Evolutionary conservation across 352 stramenopile species (phyloP).

Genomic region (Poterioochromonas sp.): DNA sequence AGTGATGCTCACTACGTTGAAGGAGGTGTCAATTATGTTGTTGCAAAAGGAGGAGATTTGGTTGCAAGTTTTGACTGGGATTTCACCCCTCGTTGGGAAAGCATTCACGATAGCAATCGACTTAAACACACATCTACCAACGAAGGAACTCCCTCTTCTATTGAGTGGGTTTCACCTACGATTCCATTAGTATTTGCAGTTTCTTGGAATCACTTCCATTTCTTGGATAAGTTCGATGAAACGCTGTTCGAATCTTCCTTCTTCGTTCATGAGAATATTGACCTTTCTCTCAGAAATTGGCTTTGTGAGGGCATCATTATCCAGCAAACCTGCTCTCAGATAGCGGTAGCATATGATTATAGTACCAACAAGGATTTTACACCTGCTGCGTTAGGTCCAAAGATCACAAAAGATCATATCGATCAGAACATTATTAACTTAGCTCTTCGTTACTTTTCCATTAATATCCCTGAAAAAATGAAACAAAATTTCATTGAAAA

Average conservation of each 20-base stretch:
- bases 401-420: not conserved
- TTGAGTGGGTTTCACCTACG: not conserved
- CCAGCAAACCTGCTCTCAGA: not conserved
- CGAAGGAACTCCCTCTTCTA: too few species aligned
- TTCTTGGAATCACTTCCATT: not conserved
- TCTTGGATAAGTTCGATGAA: not conserved
- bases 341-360: not conserved
- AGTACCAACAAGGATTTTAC: not conserved
- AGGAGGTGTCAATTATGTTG: not conserved
- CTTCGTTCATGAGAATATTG: not conserved
- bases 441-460: not conserved
- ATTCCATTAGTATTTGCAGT: not conserved
- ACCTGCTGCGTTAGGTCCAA: not conserved
- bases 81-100: conserved; percentile 6
- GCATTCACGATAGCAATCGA: not conserved
- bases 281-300: not conserved
- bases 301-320: not conserved
- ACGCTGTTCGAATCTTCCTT: not conserved
- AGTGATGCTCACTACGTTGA: not conserved
- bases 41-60: not conserved
- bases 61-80: conserved; percentile 2
- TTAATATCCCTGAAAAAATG: too few species aligned
- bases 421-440: not conserved
- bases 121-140: not conserved
- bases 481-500: not conserved